These are phyloP conservation scores for Thamnidium elegans DNA, from an alignment of 192 early-diverging fungal species.

Conservation along the genomic window DNA sequence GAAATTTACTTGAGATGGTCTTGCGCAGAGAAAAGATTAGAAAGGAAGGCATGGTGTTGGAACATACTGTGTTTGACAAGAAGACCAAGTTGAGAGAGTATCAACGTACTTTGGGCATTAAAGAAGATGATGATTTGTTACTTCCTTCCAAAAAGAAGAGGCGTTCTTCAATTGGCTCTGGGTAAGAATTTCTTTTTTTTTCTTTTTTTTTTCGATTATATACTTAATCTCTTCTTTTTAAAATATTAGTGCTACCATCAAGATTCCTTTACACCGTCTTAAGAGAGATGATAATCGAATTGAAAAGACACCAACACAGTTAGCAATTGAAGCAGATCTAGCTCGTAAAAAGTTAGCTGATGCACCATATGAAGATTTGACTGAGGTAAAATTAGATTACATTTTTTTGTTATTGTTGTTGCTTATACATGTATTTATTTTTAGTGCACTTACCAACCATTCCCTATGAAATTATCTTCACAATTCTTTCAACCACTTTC, in stretches of 20 bases:
- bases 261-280: slow-evolving; percentile 54
- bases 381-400: slow-evolving; percentile 52
- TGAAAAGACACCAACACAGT: slow-evolving; percentile 40
- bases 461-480: slow-evolving; percentile 32
- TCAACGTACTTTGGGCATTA: slow-evolving; percentile 31
- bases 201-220: background rate
- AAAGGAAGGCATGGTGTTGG: slow-evolving; percentile 58
- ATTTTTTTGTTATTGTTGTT: background rate
- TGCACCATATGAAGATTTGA: slow-evolving; percentile 65
- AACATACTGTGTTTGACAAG: slow-evolving; percentile 47
- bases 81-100: slow-evolving; percentile 28
- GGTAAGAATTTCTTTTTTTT: slow-evolving; percentile 13
- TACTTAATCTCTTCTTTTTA: slow-evolving; percentile 1
- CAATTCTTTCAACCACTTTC: slow-evolving; percentile 37
- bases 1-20: slow-evolving; percentile 69
- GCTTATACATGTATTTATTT: slow-evolving; percentile 11
- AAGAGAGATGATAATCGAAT: slow-evolving; percentile 39
- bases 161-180: slow-evolving; percentile 35
- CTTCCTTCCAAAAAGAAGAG: slow-evolving; percentile 34
- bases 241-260: slow-evolving; percentile 51
- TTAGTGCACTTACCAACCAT: slow-evolving; percentile 53
- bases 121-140: slow-evolving; percentile 31
- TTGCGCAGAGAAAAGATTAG: slow-evolving; percentile 63
- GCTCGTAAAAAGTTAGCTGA: slow-evolving; percentile 56
- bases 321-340: slow-evolving; percentile 52